These are phyloP conservation scores for Candida insectorum DNA, from an alignment of 805 yeast genomes.

Conservation along the genomic window DNA sequence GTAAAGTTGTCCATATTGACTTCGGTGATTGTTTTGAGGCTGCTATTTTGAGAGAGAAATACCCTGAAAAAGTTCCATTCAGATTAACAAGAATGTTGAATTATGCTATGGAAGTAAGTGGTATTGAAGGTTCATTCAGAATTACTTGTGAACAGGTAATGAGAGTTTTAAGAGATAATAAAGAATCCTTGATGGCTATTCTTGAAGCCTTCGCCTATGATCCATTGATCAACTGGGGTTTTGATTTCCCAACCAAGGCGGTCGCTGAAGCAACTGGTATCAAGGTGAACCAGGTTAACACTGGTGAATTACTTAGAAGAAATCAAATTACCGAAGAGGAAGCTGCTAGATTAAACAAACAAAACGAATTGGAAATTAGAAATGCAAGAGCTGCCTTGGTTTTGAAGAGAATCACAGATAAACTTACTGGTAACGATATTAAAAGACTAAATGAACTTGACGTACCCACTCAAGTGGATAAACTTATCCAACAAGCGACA, in stretches of 20 bases:
- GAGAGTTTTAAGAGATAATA: slow-evolving; percentile 89
- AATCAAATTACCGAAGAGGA: slow-evolving; percentile 78
- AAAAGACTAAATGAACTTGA: slow-evolving; percentile 64
- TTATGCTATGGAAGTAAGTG: slow-evolving; percentile 98
- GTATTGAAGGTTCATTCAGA: slow-evolving; percentile 95
- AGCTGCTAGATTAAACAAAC: slow-evolving; percentile 64
- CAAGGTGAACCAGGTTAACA: slow-evolving; percentile 61
- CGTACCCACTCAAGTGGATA: slow-evolving; percentile 89
- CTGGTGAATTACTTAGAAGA: slow-evolving; percentile 64
- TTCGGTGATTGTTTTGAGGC: slow-evolving; percentile 99
- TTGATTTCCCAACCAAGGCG: slow-evolving; percentile 82
- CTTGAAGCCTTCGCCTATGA: slow-evolving; percentile 98
- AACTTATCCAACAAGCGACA: slow-evolving; percentile 91
- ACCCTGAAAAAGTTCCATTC: slow-evolving; percentile 98
- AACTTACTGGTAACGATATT: slow-evolving; percentile 91
- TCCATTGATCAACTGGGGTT: slow-evolving; percentile 98
- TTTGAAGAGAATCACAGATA: slow-evolving; percentile 84
- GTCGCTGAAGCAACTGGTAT: slow-evolving; percentile 73
- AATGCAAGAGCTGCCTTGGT: slow-evolving; percentile 91
- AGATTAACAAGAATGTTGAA: slow-evolving; percentile 95
- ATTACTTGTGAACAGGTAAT: slow-evolving; percentile 96
- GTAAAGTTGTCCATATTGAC: slow-evolving; percentile 95
- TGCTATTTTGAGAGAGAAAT: slow-evolving; percentile 92
- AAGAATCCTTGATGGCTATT: slow-evolving; percentile 96
- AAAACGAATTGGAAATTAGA: slow-evolving; percentile 69